Evolutionary conservation across 345 rosid genomes (phyloP).

Genomic region (Triadica sebifera): DNA sequence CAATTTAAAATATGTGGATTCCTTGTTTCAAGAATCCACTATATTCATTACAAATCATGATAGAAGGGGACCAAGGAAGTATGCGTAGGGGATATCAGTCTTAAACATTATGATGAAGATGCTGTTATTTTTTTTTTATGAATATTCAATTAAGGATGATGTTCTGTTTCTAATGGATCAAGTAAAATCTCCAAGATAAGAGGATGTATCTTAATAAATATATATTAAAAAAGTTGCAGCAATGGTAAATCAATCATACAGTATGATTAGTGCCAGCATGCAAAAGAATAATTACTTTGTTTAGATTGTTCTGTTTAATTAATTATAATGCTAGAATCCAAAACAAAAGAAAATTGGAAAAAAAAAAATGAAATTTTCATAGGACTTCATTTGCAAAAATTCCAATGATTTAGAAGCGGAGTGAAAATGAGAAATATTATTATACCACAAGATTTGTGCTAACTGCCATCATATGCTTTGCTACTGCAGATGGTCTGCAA

Average conservation of each 20-base stretch:
- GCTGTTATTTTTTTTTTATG: not conserved
- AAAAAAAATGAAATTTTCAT: not conserved
- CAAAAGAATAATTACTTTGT: not conserved
- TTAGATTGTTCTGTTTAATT: not conserved
- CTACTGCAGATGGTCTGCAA: constrained; percentile 83
- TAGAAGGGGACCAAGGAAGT: no score
- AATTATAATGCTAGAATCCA: not conserved
- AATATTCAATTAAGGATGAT: not conserved
- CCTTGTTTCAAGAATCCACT: no score
- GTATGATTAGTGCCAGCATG: not conserved
- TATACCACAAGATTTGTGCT: constrained; percentile 87
- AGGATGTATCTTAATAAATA: not conserved
- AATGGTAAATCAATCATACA: not conserved
- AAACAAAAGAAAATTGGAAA: not conserved
- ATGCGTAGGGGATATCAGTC: no score
- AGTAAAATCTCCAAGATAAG: not conserved
- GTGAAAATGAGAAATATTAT: constrained; percentile 5
- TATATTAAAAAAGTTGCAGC: not conserved
- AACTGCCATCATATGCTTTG: constrained; percentile 99
- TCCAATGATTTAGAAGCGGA: not conserved
- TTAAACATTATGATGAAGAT: no score
- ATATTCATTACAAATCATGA: no score
- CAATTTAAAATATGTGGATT: no score
- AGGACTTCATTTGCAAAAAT: not conserved
- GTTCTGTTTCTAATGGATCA: not conserved